Conservation (phyloP, 352 stramenopile genomes). For the Globisporangium sylvaticum region DNA sequence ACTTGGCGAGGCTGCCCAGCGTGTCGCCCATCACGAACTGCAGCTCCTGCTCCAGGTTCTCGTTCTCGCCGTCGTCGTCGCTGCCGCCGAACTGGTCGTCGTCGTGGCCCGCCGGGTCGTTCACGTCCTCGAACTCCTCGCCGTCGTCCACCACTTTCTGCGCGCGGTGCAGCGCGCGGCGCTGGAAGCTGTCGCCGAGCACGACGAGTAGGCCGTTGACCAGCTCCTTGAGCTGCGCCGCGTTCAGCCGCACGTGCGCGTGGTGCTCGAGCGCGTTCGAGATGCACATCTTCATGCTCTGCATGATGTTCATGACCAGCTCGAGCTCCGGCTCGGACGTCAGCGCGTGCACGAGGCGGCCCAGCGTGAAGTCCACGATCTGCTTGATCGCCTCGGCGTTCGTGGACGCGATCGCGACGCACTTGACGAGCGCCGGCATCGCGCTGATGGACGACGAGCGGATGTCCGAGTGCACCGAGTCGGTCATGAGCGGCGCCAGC, state of each 20-base stretch:
- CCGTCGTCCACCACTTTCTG: conserved; percentile 17
- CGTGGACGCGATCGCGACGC: conserved; percentile 51
- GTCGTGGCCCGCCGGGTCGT: background rate
- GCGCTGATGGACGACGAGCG: conserved; percentile 72
- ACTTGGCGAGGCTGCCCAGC: conserved; percentile 70
- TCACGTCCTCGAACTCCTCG: conserved; percentile 15
- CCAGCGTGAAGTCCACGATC: conserved; percentile 82
- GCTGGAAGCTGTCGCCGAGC: conserved; percentile 78
- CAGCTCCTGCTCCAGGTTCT: conserved; percentile 64
- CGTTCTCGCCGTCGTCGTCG: conserved; percentile 36
- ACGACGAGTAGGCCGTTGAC: conserved; percentile 74
- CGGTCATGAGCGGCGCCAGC: conserved; percentile 72
- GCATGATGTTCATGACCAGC: conserved; percentile 81
- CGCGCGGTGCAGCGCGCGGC: conserved; percentile 53
- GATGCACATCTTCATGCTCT: conserved; percentile 79
- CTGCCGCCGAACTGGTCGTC: conserved; percentile 28
- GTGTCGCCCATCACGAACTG: conserved; percentile 80
- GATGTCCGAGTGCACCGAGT: conserved; percentile 85
- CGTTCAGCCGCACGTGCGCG: conserved; percentile 51
- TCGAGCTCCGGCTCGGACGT: conserved; percentile 83
- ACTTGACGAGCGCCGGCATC: conserved; percentile 76
- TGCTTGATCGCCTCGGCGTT: conserved; percentile 67
- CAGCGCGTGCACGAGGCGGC: conserved; percentile 68
- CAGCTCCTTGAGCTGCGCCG: conserved; percentile 66
- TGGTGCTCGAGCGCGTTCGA: conserved; percentile 39